These are phyloP conservation scores for Scheffersomyces coipomensis DNA, from an alignment of 805 yeast species.

Conservation along the genomic window DNA sequence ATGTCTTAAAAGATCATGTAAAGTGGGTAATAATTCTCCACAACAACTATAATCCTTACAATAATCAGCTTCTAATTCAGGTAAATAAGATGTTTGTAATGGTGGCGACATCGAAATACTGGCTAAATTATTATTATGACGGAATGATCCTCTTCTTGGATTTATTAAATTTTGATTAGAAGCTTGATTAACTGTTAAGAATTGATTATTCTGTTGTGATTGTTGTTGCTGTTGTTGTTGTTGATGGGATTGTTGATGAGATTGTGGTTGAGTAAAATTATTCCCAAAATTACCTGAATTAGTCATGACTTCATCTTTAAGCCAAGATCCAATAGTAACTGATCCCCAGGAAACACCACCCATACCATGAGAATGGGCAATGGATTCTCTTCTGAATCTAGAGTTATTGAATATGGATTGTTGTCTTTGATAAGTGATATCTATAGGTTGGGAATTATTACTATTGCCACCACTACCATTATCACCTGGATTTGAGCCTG, in stretches of 20 bases:
- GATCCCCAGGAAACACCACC: slow-evolving; percentile 99
- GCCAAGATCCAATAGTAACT: slow-evolving; percentile 91
- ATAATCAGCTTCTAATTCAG: slow-evolving; percentile 91
- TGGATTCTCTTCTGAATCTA: slow-evolving; percentile 76
- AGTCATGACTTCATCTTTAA: slow-evolving; percentile 87
- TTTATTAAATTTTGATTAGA: slow-evolving; percentile 19
- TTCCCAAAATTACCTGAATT: slow-evolving; percentile 2
- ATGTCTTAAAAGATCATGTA: slow-evolving; percentile 90
- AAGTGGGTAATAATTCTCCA: slow-evolving; percentile 86
- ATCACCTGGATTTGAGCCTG: slow-evolving; percentile 7
- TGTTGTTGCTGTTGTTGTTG: not conserved
- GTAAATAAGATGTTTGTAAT: slow-evolving; percentile 66
- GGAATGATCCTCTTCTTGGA: slow-evolving; percentile 38
- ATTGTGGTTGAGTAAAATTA: slow-evolving; percentile 6
- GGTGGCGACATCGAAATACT: slow-evolving; percentile 57
- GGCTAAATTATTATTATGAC: slow-evolving; percentile 9
- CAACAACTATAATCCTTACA: slow-evolving; percentile 97
- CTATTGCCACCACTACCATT: slow-evolving; percentile 5
- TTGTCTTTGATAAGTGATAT: slow-evolving; percentile 41
- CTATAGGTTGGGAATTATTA: slow-evolving; percentile 40
- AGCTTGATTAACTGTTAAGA: slow-evolving; percentile 6
- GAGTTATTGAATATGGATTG: slow-evolving; percentile 40
- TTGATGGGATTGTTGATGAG: slow-evolving; percentile 8
- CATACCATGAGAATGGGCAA: slow-evolving; percentile 96
- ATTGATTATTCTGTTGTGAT: slow-evolving; percentile 2